phyloP scores from a whole-genome alignment of 192 early-diverging fungal species.

The Obelidium mucronatum region DNA sequence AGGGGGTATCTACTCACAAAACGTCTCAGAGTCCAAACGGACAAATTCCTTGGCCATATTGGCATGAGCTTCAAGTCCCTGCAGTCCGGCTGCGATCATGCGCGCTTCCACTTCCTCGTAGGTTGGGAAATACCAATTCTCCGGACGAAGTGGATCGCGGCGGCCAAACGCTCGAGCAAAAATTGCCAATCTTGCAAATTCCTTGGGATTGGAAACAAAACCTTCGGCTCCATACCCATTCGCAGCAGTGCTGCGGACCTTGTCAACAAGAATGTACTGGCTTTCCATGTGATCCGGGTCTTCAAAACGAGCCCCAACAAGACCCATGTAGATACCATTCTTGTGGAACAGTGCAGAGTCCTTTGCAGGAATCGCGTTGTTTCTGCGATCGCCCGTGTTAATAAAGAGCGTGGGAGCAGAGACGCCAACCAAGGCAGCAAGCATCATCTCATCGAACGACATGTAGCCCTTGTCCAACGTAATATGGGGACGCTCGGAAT shows the following conservation, averaged over 20 bases:
- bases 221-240: slow-evolving; percentile 7
- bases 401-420: slow-evolving; percentile 44
- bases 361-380: neutral
- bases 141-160: neutral
- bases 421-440: slow-evolving; percentile 41
- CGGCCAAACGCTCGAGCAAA: slow-evolving; percentile 1
- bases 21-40: neutral
- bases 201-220: neutral
- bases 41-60: neutral
- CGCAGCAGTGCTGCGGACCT: neutral
- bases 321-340: slow-evolving; percentile 40
- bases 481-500: neutral
- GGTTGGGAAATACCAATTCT: slow-evolving; percentile 1
- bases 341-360: neutral
- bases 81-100: neutral
- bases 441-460: slow-evolving; percentile 43
- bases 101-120: neutral
- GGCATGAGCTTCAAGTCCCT: neutral
- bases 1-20: too few species aligned
- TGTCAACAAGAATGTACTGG: slow-evolving; percentile 17
- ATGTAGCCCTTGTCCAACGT: slow-evolving; percentile 40
- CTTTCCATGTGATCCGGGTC: slow-evolving; percentile 29
- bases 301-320: slow-evolving; percentile 44
- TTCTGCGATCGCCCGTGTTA: slow-evolving; percentile 37
- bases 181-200: neutral